Evolutionary conservation across 257 asterid genomes (phyloP).

Genomic region (Leptodermis oblonga): DNA sequence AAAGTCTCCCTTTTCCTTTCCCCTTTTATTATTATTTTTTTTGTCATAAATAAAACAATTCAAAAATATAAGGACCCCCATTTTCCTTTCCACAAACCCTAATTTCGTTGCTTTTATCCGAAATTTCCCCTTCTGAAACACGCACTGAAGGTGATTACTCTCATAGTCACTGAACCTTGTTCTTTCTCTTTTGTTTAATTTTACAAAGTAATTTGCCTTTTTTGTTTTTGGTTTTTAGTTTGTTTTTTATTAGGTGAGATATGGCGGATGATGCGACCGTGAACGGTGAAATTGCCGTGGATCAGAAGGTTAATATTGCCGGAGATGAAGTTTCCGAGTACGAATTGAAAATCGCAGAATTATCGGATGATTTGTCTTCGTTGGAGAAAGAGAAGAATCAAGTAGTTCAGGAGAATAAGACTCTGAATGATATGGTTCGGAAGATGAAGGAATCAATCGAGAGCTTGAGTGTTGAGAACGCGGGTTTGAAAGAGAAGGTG

Average conservation of each 20-base stretch:
- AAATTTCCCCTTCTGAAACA: not conserved
- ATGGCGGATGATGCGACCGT: slow-evolving; percentile 54
- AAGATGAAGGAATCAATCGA: slow-evolving; percentile 39
- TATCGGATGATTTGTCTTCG: slow-evolving; percentile 31
- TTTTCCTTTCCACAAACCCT: slow-evolving; percentile 8
- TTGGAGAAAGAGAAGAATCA: slow-evolving; percentile 49
- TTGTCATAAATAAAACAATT: not conserved
- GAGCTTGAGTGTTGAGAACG: slow-evolving; percentile 31
- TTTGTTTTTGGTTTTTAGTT: not conserved
- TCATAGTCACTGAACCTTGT: not conserved
- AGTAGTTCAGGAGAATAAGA: slow-evolving; percentile 38
- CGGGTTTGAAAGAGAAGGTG: slow-evolving; percentile 28
- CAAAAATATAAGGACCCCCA: not conserved
- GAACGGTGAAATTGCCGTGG: slow-evolving; percentile 46
- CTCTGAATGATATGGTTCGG: slow-evolving; percentile 33
- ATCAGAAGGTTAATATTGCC: slow-evolving; percentile 39
- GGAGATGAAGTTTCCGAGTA: slow-evolving; percentile 40
- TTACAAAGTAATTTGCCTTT: not conserved
- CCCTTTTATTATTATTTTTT: too few species aligned
- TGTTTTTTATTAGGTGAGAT: slow-evolving; percentile 7
- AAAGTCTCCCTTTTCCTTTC: not conserved
- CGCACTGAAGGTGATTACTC: slow-evolving; percentile 2
- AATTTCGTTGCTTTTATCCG: not conserved
- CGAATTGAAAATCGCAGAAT: slow-evolving; percentile 26
- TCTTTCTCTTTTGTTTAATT: not conserved